Percentiles rank a stretch among this genome's conserved stretches.
phyloP scores from a whole-genome alignment of 2,329 filamentous ascomycete species.

The Aspergillus sp. region DNA sequence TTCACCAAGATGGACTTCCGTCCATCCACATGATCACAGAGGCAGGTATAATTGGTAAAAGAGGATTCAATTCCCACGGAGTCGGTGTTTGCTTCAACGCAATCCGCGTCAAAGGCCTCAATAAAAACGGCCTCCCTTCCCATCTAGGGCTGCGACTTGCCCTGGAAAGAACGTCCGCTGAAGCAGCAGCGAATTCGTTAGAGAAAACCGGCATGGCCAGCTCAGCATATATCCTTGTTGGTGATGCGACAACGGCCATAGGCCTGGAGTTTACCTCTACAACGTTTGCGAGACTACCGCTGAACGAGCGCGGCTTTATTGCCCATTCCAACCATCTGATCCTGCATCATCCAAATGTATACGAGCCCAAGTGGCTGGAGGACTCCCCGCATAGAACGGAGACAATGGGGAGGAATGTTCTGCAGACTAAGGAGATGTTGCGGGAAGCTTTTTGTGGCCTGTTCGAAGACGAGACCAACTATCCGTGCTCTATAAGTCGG shows the following conservation, averaged over 20 bases:
- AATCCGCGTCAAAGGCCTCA: neutral
- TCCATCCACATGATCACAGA: neutral
- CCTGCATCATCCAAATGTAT: neutral
- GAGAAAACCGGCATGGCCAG: neutral
- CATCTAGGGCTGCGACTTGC: neutral
- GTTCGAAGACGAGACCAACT: neutral
- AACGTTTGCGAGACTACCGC: neutral
- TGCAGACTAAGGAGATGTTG: neutral
- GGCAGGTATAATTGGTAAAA: conserved; percentile 1
- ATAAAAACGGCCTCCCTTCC: neutral
- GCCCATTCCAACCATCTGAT: neutral
- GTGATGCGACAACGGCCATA: neutral
- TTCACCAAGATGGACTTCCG: neutral
- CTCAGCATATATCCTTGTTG: neutral
- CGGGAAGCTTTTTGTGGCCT: neutral
- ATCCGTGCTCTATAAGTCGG: neutral
- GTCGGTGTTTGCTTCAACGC: conserved; percentile 5
- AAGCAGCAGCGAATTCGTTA: neutral
- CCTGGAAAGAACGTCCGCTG: neutral
- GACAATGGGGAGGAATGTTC: neutral
- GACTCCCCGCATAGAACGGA: neutral
- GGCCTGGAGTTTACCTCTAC: neutral
- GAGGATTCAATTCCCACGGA: neutral
- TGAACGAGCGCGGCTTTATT: neutral
- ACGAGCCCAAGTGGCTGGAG: neutral